Base-by-base conservation (phyloP, 139 green algal genomes). In the Zygnema circumcarinatum region DNA sequence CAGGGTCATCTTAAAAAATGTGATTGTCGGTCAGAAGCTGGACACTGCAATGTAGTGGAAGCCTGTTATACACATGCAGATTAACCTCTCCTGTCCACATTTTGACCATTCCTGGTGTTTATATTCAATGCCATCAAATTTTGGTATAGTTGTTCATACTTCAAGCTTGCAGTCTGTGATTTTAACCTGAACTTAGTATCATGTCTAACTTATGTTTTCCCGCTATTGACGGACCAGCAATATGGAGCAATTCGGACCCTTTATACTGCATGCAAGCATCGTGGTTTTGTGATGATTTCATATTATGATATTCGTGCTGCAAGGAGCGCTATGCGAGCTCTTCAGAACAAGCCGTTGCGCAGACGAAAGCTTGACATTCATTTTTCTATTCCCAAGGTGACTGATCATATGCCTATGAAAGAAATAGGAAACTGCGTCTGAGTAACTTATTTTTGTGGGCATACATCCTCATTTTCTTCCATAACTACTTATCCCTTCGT, bases 271-370 rank as follows among this genome's bases (percentile, higher is more conserved):
- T 92, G 85, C 86, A 96, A 97, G 88, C 92, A 91, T 40, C 92
- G 94, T 74, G 96, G 96, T 35, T 93, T 97, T 67, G 90, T 98
- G 16, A 91, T 98, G 84, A 92, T 98, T n/a, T 91, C 90, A 2
- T 99, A 96, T 92, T 97, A 94, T 83, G 96, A 99, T 93, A 88
- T 98, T 33, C 90, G 96, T 2, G 92, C 94, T 0, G 96, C 96
- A 1, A 88, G 92, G 7, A 68, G 91, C 38, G 96, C 96, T 0
- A 91, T 94, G 41, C 67, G 92, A 54, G 92, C 92, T 0, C 91
- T 98, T 47, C 87, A 93, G 38, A 91, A 95, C 21, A 91, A 90
- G 68, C 40, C 83, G 33, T 54, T 92, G 79, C 40, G 87, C 31
- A 25, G 88, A 29, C 52, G 84, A 29, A 92, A 93, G 16, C 90